phyloP scores from a whole-genome alignment of 768 basidiomycete genomes.

The Steccherinum ochraceum region DNA sequence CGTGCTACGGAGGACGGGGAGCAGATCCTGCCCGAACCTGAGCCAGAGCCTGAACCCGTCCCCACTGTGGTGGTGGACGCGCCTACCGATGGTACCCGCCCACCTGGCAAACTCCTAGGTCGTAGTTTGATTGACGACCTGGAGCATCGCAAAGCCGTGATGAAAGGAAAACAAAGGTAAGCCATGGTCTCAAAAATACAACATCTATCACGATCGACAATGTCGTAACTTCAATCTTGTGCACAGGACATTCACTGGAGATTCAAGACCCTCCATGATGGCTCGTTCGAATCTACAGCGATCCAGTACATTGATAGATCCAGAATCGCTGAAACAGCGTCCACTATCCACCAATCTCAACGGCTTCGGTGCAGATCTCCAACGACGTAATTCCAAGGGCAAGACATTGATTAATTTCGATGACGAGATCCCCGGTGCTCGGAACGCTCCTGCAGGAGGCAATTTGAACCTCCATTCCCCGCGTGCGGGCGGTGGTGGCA shows the following conservation, averaged over 20 bases:
- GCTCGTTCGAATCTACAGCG: conserved; percentile 50
- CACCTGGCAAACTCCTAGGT: conserved; percentile 80
- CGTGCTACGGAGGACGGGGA: conserved; percentile 77
- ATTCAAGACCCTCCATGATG: conserved; percentile 93
- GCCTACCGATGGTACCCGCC: conserved; percentile 30
- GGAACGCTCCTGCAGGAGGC: background rate
- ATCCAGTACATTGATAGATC: conserved; percentile 70
- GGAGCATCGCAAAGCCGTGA: conserved; percentile 73
- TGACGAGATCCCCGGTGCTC: conserved; percentile 33
- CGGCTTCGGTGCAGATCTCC: conserved; percentile 33
- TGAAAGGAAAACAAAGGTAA: conserved; percentile 82
- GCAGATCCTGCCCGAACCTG: conserved; percentile 46
- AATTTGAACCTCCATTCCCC: conserved; percentile 9
- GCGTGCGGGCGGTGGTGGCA: conserved; percentile 14
- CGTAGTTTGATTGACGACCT: conserved; percentile 88
- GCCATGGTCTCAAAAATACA: conserved; percentile 14
- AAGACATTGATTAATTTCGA: conserved; percentile 67
- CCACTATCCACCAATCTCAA: conserved; percentile 40
- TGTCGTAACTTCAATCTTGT: conserved; percentile 6
- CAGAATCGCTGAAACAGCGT: conserved; percentile 46
- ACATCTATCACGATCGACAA: conserved; percentile 1
- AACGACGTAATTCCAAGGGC: conserved; percentile 43
- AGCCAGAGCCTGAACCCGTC: conserved; percentile 24
- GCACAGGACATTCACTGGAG: conserved; percentile 78
- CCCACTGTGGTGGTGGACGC: conserved; percentile 24